These are phyloP conservation scores for Lactifluus volemus DNA, from an alignment of 768 basidiomycete species.

Conservation along the genomic window DNA sequence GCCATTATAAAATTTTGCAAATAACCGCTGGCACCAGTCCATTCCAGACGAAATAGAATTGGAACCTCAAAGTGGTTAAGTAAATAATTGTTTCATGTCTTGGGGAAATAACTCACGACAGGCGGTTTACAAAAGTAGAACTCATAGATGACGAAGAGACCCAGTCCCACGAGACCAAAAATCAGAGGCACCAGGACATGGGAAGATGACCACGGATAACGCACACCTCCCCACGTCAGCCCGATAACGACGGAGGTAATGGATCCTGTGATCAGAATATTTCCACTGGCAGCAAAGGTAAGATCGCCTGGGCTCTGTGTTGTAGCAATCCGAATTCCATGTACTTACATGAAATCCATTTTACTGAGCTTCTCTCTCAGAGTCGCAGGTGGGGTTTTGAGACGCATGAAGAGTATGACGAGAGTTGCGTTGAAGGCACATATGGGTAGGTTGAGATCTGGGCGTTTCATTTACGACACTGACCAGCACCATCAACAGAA, in stretches of 20 bases:
- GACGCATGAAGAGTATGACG: constrained; percentile 26
- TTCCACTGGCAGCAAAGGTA: background rate
- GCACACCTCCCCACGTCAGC: constrained; percentile 37
- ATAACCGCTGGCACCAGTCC: too few relatives aligned
- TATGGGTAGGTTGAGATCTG: too few relatives aligned
- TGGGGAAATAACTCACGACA: constrained; percentile 20
- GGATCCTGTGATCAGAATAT: too few relatives aligned
- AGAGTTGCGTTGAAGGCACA: too few relatives aligned
- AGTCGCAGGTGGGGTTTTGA: constrained; percentile 21
- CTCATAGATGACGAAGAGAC: constrained; percentile 33
- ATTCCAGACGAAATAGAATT: too few relatives aligned
- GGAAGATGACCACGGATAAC: constrained; percentile 35
- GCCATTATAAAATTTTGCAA: constrained; percentile 22
- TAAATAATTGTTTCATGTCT: constrained; percentile 27
- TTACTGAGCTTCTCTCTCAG: too few relatives aligned
- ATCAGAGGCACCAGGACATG: constrained; percentile 21
- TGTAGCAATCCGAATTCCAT: constrained; percentile 16
- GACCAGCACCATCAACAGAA: too few relatives aligned
- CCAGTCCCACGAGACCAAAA: constrained; percentile 33
- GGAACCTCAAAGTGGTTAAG: constrained; percentile 1
- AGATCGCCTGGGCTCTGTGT: background rate
- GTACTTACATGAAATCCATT: too few relatives aligned
- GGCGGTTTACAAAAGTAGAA: constrained; percentile 20
- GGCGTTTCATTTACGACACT: too few relatives aligned
- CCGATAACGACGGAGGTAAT: constrained; percentile 20